These are phyloP conservation scores for Phlyctochytrium bullatum DNA, from an alignment of 192 early-diverging fungal species.

Conservation along the genomic window DNA sequence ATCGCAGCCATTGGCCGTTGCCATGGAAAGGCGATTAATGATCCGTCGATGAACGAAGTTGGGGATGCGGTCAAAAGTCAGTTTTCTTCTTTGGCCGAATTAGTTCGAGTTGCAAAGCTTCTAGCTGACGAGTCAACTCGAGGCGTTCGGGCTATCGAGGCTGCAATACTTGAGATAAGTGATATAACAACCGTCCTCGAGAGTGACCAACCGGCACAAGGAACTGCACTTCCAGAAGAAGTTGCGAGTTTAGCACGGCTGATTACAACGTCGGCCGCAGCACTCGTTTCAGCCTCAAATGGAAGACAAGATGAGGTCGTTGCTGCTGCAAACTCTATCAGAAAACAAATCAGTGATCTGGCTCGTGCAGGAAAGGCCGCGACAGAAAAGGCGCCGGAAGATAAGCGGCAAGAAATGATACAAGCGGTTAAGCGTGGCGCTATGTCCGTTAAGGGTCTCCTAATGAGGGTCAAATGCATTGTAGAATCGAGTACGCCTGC, in stretches of 20 bases:
- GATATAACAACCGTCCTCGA: constrained; percentile 9
- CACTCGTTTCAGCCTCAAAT: constrained; percentile 31
- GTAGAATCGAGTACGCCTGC: constrained; percentile 23
- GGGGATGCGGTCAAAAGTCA: constrained; percentile 35
- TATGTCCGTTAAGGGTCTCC: constrained; percentile 28
- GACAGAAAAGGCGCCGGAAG: constrained; percentile 47
- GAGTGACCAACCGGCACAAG: constrained; percentile 42
- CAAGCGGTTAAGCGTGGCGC: constrained; percentile 34
- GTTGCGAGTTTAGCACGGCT: constrained; percentile 50
- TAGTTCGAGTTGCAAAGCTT: constrained; percentile 43
- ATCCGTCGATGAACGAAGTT: constrained; percentile 26
- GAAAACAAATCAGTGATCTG: constrained; percentile 46
- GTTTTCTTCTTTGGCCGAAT: constrained; percentile 36
- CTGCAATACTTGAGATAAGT: constrained; percentile 12
- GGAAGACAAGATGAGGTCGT: constrained; percentile 47
- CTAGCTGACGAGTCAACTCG: constrained; percentile 47
- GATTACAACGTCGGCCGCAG: constrained; percentile 43
- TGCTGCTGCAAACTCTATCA: constrained; percentile 35
- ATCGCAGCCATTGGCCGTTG: constrained; percentile 30
- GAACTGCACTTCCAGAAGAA: constrained; percentile 56
- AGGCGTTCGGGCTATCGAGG: constrained; percentile 30
- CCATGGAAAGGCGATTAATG: constrained; percentile 27
- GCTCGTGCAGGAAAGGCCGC: constrained; percentile 51
- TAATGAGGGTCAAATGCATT: constrained; percentile 26
- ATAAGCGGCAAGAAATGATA: constrained; percentile 31